Conservation (phyloP, 2,329 filamentous ascomycete species). For the Corinectria fuckeliana region DNA sequence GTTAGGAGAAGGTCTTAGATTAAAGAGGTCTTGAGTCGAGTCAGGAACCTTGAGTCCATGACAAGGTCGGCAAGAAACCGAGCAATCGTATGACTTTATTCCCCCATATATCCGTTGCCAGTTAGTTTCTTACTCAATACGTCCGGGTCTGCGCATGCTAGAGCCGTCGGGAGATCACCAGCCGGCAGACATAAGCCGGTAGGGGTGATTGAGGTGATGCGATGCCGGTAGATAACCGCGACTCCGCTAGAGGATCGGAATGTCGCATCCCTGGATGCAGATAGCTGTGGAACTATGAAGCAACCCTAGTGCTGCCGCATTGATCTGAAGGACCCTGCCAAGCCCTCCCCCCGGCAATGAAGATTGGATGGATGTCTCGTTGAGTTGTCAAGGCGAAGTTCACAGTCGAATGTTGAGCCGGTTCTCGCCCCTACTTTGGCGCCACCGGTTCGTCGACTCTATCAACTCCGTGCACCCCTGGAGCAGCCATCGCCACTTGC, state of each 20-base stretch:
- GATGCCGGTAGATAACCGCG: constrained; percentile 7
- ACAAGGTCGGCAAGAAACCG: background rate
- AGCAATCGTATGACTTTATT: background rate
- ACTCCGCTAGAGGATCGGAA: background rate
- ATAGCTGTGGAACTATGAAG: background rate
- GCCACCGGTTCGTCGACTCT: constrained; percentile 47
- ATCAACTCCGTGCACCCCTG: constrained; percentile 47
- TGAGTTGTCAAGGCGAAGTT: background rate
- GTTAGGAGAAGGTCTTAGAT: no score
- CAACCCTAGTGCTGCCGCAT: constrained; percentile 1
- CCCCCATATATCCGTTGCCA: background rate
- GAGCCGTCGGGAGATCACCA: background rate
- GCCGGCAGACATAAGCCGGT: background rate
- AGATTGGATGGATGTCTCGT: no score
- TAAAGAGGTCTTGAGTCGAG: background rate
- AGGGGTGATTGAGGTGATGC: background rate
- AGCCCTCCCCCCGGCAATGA: background rate
- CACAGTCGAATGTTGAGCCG: constrained; percentile 20
- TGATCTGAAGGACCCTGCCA: background rate
- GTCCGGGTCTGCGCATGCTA: no score
- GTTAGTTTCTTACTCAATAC: background rate
- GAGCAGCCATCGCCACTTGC: constrained; percentile 53
- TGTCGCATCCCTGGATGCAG: no score
- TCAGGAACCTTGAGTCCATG: background rate
- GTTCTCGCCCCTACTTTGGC: constrained; percentile 30